These are phyloP conservation scores for Trifolium repens DNA, from an alignment of 306 rosid genomes.

Conservation along the genomic window DNA sequence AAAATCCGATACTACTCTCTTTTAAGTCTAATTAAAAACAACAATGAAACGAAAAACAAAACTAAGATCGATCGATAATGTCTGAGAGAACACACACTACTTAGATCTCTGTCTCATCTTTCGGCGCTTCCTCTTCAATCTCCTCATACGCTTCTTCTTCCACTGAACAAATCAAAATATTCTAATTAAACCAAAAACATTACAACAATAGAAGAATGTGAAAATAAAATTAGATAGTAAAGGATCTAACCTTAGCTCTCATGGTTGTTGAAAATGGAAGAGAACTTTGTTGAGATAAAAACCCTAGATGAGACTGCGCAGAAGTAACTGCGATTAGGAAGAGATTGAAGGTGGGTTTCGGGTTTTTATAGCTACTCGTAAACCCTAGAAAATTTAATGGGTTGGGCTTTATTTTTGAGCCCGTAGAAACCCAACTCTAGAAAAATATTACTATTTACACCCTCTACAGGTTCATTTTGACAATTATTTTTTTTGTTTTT, in stretches of 20 bases:
- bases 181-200: background rate
- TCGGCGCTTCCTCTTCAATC: conserved; percentile 94
- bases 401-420: conserved; percentile 13
- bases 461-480: background rate
- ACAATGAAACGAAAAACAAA: conserved; percentile 6
- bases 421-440: background rate
- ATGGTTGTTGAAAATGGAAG: conserved; percentile 41
- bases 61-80: conserved; percentile 31
- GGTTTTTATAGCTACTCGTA: conserved; percentile 37
- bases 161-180: conserved; percentile 45
- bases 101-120: conserved; percentile 97
- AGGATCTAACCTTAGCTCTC: conserved; percentile 72
- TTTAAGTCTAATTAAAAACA: background rate
- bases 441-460: background rate
- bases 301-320: conserved; percentile 33
- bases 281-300: conserved; percentile 17
- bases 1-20: conserved; percentile 32
- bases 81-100: conserved; percentile 45
- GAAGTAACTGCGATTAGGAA: background rate
- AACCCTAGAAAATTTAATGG: conserved; percentile 42
- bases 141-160: conserved; percentile 98
- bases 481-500: background rate
- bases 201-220: background rate
- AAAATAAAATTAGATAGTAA: background rate
- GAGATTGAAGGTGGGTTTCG: background rate